Conservation (phyloP, 805 yeast species). For the Sugiyamaella floridensis region DNA sequence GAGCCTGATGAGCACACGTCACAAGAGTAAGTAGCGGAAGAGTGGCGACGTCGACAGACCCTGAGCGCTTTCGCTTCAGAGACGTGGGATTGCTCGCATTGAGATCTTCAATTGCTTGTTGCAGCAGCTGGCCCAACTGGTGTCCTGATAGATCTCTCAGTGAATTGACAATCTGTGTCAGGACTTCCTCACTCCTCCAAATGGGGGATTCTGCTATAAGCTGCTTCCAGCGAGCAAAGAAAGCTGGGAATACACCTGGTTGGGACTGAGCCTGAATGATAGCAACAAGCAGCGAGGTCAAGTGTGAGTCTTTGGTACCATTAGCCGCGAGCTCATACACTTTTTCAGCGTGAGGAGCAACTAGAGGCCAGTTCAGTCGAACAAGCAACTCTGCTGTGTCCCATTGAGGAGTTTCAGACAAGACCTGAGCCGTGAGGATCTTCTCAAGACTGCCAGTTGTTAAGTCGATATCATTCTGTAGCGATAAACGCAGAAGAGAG, state of each 20-base stretch:
- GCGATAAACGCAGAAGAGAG: background rate
- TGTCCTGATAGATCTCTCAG: background rate
- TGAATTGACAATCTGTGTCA: background rate
- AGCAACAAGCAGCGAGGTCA: background rate
- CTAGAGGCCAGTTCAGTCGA: background rate
- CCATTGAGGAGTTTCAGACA: background rate
- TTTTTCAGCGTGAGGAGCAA: background rate
- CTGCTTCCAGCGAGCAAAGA: background rate
- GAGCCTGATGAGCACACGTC: background rate
- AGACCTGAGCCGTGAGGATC: background rate
- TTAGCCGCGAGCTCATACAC: background rate
- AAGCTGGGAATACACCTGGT: background rate
- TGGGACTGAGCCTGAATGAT: background rate
- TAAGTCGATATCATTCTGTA: background rate
- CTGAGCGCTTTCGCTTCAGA: background rate
- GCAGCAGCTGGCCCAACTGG: background rate
- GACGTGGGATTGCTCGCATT: background rate
- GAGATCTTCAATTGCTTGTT: background rate
- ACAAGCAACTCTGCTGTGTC: background rate
- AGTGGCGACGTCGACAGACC: background rate
- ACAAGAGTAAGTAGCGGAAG: background rate
- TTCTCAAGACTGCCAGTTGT: background rate
- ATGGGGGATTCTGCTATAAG: background rate
- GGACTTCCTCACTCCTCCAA: background rate
- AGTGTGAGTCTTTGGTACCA: background rate